Evolutionary conservation across 2,329 filamentous ascomycete genomes (phyloP).

Genomic region (Colletotrichum sp.): DNA sequence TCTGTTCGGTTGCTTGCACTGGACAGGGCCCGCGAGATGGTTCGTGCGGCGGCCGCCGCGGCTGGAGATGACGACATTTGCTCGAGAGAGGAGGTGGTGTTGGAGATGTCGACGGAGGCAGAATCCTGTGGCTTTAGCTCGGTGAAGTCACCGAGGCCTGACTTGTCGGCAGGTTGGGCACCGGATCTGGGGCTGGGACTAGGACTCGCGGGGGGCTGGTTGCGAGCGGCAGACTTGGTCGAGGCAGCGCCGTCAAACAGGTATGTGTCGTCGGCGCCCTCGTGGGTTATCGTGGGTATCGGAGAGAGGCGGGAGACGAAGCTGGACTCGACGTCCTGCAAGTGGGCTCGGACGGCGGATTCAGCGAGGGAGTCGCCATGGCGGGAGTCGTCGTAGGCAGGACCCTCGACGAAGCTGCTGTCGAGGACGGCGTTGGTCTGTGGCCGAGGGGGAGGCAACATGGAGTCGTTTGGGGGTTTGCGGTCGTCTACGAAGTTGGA

Average conservation of each 20-base stretch:
- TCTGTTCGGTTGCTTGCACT: conserved; percentile 39
- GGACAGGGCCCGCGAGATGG: conserved; percentile 57
- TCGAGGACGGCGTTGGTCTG: conserved; percentile 30
- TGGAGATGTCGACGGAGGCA: conserved; percentile 34
- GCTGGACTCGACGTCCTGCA: conserved; percentile 70
- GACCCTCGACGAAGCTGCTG: conserved; percentile 48
- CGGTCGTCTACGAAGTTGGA: not conserved
- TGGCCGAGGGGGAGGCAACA: conserved; percentile 26
- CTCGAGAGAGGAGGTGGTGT: conserved; percentile 57
- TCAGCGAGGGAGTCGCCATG: conserved; percentile 58
- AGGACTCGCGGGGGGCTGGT: conserved; percentile 19
- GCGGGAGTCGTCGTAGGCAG: conserved; percentile 38
- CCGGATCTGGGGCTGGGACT: conserved; percentile 18
- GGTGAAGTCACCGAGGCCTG: not conserved
- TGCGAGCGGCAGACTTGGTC: conserved; percentile 38
- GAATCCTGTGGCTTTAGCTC: conserved; percentile 23
- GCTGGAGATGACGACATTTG: conserved; percentile 62
- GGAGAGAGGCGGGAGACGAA: conserved; percentile 65
- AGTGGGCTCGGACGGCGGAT: conserved; percentile 58
- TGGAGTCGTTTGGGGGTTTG: conserved; percentile 11
- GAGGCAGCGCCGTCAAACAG: conserved; percentile 55
- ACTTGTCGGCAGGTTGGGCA: not conserved
- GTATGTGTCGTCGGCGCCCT: conserved; percentile 63
- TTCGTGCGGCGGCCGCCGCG: conserved; percentile 58
- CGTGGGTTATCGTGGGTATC: conserved; percentile 50